These are phyloP conservation scores for Phytophthora multivora DNA, from an alignment of 352 stramenopile genomes.

Conservation along the genomic window DNA sequence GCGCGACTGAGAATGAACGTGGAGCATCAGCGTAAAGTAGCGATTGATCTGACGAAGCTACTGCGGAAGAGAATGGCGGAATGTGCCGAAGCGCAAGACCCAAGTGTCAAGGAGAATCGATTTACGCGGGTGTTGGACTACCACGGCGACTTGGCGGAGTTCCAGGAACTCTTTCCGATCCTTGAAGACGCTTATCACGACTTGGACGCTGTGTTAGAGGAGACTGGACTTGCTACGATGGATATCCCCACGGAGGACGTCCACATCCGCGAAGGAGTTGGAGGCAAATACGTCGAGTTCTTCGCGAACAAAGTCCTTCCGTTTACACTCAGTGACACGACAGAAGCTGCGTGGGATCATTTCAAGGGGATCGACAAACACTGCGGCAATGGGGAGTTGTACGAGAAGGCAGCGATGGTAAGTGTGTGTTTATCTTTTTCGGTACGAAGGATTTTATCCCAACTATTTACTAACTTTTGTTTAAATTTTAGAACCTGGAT, in stretches of 20 bases:
- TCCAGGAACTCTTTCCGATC: conserved; percentile 34
- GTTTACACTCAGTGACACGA: neutral
- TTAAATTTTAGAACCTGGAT: conserved; percentile 29
- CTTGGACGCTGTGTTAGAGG: conserved; percentile 29
- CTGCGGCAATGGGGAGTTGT: neutral
- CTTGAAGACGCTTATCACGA: conserved; percentile 35
- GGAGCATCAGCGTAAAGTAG: conserved; percentile 38
- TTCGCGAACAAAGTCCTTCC: neutral
- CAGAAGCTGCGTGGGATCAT: conserved; percentile 5
- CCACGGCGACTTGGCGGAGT: conserved; percentile 33
- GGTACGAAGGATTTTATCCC: neutral
- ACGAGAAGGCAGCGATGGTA: conserved; percentile 25
- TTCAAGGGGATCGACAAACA: neutral
- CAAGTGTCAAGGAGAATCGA: conserved; percentile 22
- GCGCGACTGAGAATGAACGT: conserved; percentile 43
- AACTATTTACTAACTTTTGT: conserved; percentile 2
- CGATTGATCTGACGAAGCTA: conserved; percentile 29
- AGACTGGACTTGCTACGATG: conserved; percentile 37
- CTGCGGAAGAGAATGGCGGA: conserved; percentile 30
- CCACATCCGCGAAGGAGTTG: neutral
- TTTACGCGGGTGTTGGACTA: conserved; percentile 33
- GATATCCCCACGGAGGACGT: conserved; percentile 10
- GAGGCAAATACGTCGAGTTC: conserved; percentile 8
- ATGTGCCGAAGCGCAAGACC: conserved; percentile 25
- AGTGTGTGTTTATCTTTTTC: neutral